Evolutionary conservation across 2,329 filamentous ascomycete species (phyloP).

Genomic region (Gnomoniopsis sp.): DNA sequence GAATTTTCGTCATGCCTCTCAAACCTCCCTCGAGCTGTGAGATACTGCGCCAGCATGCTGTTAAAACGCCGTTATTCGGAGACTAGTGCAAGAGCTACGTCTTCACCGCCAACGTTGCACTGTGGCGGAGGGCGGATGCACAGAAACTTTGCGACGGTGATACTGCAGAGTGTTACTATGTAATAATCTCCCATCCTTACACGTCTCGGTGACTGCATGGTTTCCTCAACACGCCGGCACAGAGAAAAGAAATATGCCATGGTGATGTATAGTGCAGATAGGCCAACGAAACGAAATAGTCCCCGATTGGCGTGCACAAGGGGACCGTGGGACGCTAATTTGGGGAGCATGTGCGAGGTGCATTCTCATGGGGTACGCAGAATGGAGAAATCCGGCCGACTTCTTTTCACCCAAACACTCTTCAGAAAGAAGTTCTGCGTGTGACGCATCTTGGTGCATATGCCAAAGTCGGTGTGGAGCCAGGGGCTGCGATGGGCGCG

Average conservation of each 20-base stretch:
- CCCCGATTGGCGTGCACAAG: background rate
- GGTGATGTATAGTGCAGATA: too few relatives aligned
- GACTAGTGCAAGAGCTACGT: background rate
- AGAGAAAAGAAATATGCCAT: background rate
- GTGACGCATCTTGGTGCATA: slow-evolving; percentile 16
- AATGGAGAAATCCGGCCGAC: background rate
- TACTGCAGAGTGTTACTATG: background rate
- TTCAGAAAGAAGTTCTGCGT: slow-evolving; percentile 1
- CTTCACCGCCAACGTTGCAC: background rate
- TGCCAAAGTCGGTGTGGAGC: slow-evolving; percentile 16
- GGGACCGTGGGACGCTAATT: background rate
- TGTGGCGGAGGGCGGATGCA: background rate
- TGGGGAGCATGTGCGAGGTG: background rate
- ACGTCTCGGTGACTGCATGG: background rate
- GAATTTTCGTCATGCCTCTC: background rate
- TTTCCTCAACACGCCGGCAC: background rate
- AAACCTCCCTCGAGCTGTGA: background rate
- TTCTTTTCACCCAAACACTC: background rate
- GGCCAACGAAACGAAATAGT: too few relatives aligned
- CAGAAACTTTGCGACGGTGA: background rate
- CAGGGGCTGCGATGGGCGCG: background rate
- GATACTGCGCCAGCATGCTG: background rate
- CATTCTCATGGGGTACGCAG: background rate
- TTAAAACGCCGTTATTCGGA: background rate
- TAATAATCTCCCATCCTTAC: background rate